Percentiles rank a stretch among this genome's conserved stretches.
Evolutionary conservation across 306 rosid species (phyloP).

Genomic region (Elaeagnus macrophylla): DNA sequence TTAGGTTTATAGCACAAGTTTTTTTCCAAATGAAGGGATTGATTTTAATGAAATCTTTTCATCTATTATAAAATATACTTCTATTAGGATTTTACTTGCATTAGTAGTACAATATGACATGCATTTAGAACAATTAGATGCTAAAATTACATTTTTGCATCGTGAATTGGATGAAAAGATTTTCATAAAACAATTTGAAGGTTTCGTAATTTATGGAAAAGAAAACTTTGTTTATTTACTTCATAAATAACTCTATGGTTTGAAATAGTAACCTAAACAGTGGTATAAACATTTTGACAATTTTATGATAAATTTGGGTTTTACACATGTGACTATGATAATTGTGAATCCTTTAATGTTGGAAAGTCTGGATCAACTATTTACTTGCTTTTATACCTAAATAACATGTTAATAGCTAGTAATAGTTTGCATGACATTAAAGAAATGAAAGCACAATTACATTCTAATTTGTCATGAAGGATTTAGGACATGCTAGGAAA

Average conservation of each 20-base stretch:
- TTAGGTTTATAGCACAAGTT: background rate
- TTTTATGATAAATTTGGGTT: background rate
- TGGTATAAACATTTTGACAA: background rate
- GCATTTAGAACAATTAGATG: background rate
- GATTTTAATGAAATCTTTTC: background rate
- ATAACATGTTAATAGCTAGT: background rate
- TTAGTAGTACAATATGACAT: background rate
- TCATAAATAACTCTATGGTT: background rate
- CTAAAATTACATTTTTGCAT: no score
- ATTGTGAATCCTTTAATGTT: background rate
- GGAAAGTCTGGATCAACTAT: no score
- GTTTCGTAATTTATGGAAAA: no score
- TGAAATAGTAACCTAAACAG: background rate
- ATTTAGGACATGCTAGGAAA: background rate
- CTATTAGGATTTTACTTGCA: background rate
- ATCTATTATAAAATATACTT: background rate
- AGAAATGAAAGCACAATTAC: background rate
- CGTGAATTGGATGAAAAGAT: background rate
- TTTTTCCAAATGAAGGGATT: background rate
- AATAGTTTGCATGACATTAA: background rate
- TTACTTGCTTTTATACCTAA: no score
- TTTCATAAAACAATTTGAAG: background rate
- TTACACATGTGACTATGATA: background rate
- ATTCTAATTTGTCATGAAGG: background rate
- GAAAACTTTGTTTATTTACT: background rate